Percentiles rank a stretch among this genome's conserved stretches.
These are phyloP conservation scores for Citrus medica DNA, from an alignment of 345 rosid species.

Conservation along the genomic window DNA sequence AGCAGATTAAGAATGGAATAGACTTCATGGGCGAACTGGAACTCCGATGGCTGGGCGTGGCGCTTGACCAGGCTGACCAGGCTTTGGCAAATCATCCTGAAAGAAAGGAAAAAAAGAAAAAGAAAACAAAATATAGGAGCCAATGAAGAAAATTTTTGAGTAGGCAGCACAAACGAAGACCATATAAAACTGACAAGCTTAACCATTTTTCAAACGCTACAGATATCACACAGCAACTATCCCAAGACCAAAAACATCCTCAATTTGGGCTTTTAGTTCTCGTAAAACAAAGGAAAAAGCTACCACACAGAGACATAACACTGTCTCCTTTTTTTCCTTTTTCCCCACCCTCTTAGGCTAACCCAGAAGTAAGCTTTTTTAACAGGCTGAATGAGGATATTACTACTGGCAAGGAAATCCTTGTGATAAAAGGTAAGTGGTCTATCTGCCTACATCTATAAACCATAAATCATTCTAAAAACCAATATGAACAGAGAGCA, in stretches of 20 bases:
- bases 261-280: neutral
- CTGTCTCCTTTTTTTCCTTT: neutral
- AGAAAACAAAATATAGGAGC: no score
- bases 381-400: no score
- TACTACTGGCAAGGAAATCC: neutral
- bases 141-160: neutral
- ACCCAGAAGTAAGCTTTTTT: neutral
- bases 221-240: no score
- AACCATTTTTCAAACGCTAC: neutral
- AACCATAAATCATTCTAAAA: neutral
- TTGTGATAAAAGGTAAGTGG: neutral
- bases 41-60: constrained; percentile 43
- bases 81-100: constrained; percentile 62
- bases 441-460: neutral
- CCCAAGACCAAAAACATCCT: neutral
- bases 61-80: constrained; percentile 67
- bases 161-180: neutral
- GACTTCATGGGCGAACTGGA: constrained; percentile 45
- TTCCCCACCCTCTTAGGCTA: neutral
- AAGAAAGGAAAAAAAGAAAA: neutral
- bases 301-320: neutral
- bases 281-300: neutral
- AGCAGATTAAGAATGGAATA: neutral
- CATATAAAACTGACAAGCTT: neutral
- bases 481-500: neutral